Conservation (phyloP, 257 asterid species). For the Solanum etuberosum region DNA sequence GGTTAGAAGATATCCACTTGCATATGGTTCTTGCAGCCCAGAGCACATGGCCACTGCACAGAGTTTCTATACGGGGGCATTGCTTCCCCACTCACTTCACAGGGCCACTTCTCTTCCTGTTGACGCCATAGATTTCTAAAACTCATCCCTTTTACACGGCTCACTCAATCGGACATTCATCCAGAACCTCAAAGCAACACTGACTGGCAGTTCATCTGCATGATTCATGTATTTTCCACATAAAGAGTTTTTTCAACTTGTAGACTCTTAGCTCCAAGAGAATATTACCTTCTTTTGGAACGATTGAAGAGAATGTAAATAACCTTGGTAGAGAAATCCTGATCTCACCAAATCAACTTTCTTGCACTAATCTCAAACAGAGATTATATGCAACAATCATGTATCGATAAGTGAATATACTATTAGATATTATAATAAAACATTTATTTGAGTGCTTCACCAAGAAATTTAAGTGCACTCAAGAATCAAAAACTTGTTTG, state of each 20-base stretch:
- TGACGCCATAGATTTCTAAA: slow-evolving; percentile 51
- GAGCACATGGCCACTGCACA: slow-evolving; percentile 43
- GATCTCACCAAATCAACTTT: not conserved
- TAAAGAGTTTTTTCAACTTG: slow-evolving; percentile 9
- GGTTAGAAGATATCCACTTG: slow-evolving; percentile 18
- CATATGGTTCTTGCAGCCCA: slow-evolving; percentile 40
- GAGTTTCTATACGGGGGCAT: slow-evolving; percentile 32
- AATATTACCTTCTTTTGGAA: not conserved
- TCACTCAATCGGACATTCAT: not conserved
- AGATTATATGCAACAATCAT: not conserved
- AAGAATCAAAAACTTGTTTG: not conserved
- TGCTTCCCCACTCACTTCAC: slow-evolving; percentile 41
- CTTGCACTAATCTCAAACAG: not conserved
- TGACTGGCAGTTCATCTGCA: not conserved
- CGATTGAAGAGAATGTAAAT: not conserved
- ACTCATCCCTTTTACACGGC: not conserved
- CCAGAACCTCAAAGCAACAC: not conserved
- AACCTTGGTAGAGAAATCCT: not conserved
- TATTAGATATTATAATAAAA: not conserved
- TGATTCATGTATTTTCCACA: not conserved
- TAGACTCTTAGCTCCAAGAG: slow-evolving; percentile 20
- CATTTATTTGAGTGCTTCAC: not conserved
- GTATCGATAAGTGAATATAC: not conserved
- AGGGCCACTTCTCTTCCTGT: slow-evolving; percentile 59
- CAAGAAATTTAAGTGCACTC: not conserved